A percentile compares a stretch with the other conserved stretches of the same genome.
phyloP scores from a whole-genome alignment of 1,139 yeast genomes.

The Protomyces macrosporus region DNA sequence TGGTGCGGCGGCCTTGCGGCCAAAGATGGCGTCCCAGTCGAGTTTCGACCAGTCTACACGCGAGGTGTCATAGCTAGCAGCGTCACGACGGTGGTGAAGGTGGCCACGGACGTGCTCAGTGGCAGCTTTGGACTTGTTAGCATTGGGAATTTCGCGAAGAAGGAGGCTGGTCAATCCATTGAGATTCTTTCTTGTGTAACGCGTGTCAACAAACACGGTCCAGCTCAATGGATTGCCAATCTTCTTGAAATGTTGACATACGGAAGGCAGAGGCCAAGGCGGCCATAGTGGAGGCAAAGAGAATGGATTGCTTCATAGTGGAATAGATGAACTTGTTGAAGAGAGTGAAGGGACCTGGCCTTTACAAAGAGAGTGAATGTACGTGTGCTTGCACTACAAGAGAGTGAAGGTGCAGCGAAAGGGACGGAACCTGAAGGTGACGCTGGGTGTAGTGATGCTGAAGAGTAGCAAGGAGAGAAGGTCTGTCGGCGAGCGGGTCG shows the following conservation, averaged over 20 bases:
- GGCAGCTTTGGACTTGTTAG: background rate
- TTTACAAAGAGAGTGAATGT: too few relatives aligned
- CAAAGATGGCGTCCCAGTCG: conserved; percentile 21
- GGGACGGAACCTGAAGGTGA: too few relatives aligned
- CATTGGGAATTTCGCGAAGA: background rate
- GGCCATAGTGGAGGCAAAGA: background rate
- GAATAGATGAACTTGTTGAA: background rate
- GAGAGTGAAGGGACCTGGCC: too few relatives aligned
- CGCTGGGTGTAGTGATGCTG: too few relatives aligned
- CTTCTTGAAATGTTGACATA: background rate
- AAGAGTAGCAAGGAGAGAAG: too few relatives aligned
- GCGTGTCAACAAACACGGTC: background rate
- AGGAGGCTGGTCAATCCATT: background rate
- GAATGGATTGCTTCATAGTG: background rate
- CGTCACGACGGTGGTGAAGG: conserved; percentile 12
- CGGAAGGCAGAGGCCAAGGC: background rate
- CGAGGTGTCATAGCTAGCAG: conserved; percentile 8
- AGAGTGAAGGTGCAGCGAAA: too few relatives aligned
- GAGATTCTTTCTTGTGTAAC: background rate
- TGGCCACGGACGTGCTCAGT: conserved; percentile 20
- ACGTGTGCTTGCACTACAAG: too few relatives aligned
- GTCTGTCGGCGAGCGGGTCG: too few relatives aligned
- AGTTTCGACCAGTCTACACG: conserved; percentile 13
- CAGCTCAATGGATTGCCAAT: background rate
- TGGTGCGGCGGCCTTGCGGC: conserved; percentile 10